These are phyloP conservation scores for Penicillium herquei DNA, from an alignment of 495 filamentous ascomycete species.

Conservation along the genomic window DNA sequence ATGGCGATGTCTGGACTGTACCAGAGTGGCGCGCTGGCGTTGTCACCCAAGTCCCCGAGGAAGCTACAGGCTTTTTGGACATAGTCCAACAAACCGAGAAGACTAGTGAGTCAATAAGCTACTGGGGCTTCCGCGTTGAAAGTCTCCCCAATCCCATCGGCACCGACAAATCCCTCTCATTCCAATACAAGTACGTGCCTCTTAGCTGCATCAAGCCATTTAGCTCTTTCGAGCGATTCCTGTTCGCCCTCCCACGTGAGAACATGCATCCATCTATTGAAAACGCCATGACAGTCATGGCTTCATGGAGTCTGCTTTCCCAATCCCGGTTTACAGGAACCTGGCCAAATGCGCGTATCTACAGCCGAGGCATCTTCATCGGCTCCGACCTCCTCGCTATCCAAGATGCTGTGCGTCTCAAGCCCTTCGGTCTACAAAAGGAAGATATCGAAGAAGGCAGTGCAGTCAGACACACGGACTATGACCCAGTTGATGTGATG, in stretches of 20 bases:
- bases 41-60: constrained; percentile 50
- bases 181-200: constrained; percentile 54
- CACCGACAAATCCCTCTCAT: constrained; percentile 48
- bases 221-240: constrained; percentile 45
- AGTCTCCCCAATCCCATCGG: constrained; percentile 50
- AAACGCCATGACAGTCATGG: constrained; percentile 53
- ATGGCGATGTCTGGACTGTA: constrained; percentile 26
- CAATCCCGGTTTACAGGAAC: constrained; percentile 49
- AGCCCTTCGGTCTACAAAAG: constrained; percentile 24
- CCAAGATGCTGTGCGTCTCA: constrained; percentile 54
- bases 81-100: constrained; percentile 38
- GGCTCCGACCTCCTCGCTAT: constrained; percentile 54
- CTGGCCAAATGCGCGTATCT: constrained; percentile 54
- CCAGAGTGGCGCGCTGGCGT: constrained; percentile 59
- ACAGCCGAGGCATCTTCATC: constrained; percentile 54
- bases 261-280: constrained; percentile 54
- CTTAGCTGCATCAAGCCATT: constrained; percentile 57
- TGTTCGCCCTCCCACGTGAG: constrained; percentile 35
- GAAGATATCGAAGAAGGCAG: constrained; percentile 9
- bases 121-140: constrained; percentile 60
- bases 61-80: constrained; percentile 41
- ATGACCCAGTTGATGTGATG: constrained; percentile 47
- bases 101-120: constrained; percentile 36
- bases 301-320: constrained; percentile 51
- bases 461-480: not conserved